Evolutionary conservation across 768 basidiomycete genomes (phyloP), one percentile per base, ranked within the genome.

Genomic region (Rhizopogon vulgaris): DNA sequence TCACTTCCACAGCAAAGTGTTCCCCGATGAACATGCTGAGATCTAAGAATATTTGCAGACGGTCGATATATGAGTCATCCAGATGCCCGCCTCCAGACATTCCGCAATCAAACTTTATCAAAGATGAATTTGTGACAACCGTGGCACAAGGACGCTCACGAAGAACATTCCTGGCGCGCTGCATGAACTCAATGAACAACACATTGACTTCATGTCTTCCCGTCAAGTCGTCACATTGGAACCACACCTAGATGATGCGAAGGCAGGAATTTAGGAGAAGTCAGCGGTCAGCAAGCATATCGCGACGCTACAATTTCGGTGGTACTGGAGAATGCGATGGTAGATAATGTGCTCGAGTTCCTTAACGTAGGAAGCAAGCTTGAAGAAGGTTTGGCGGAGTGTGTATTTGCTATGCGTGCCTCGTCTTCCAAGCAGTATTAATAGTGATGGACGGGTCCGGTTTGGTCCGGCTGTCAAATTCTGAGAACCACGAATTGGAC

Each of bases 281-380:
- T 67, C 67, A 11, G 63, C 63, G 32, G 67, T 70, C 32, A 70
- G 63, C 46, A 60, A 59, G 55, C 59, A 59, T 28, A 60, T 59
- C 32, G 60, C 62, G 22, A 67, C 45, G 46, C 67, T 64, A 49
- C 67, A 68, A 54, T 61, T 63, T 54, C 66, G 62, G 48, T 69
- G 68, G 53, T 71, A 69, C 58, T 69, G 69, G 5, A 69, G 58
- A 18, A 72, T 65, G 27, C 64, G 65, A 55, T 73, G 66, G 48
- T 73, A 63, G 17, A 58, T 64, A 64, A 75, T 70, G 54, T 69
- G 60, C 36, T 63, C 67, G n/a, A 75, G 63, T 48, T 73, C 72
- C 39, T 66, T 63, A 48, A 65, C 60, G 53, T 67, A 65, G 38
- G 63, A 64, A 14, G 67, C 63, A 24, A 64, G 64, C n/a, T n/a